Evolutionary conservation across 2,329 filamentous ascomycete genomes (phyloP), one percentile per base, ranked within the genome.

Genomic region (Talaromyces funiculosus): DNA sequence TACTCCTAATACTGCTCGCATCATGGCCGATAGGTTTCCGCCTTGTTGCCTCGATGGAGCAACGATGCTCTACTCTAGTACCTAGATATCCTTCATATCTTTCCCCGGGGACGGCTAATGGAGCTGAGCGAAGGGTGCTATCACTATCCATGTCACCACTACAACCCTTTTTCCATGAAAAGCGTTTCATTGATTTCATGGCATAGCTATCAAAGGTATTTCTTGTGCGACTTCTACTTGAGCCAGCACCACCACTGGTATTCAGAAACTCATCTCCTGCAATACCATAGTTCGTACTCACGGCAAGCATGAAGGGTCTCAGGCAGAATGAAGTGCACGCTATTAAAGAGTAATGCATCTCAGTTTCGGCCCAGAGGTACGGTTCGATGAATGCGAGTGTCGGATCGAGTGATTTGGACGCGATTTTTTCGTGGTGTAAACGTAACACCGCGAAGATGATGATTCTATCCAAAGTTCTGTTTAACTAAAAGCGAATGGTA

Each of bases 251-350:
- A 33, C 49, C 49, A 37, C 31, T 53, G 31, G 10, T 54, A 14
- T 9, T 54, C 31, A 54, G 10, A 20, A 40, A 54, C 4, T 68
- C 67, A 47, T 72, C 68, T 0, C 72, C 72, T 3, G 71, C 71
- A 5, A 68, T 73, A 4, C 72, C 72, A 38, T 74, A 74, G 35
- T 72, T 71, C 1, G 71, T 74, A 54, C 71, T 73, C 9, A 74
- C 71, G 7, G 72, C 72, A 8, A 67, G 68, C 66, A 75, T 72
- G 59, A 76, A 75, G 0, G 72, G 71, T 0, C 72, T 68, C 1
- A 76, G 67, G 55, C 68, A 72, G 63, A 75, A 75, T 7, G 72
- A 66, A 10, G 72, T 74, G 64, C 72, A 75, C 14, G 73, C 70
- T 26, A 74, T 67, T 7, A 76, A 68, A 53, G 71, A 67, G 57